phyloP scores from a whole-genome alignment of 2,329 filamentous ascomycete genomes.

The Fusarium armeniacum region DNA sequence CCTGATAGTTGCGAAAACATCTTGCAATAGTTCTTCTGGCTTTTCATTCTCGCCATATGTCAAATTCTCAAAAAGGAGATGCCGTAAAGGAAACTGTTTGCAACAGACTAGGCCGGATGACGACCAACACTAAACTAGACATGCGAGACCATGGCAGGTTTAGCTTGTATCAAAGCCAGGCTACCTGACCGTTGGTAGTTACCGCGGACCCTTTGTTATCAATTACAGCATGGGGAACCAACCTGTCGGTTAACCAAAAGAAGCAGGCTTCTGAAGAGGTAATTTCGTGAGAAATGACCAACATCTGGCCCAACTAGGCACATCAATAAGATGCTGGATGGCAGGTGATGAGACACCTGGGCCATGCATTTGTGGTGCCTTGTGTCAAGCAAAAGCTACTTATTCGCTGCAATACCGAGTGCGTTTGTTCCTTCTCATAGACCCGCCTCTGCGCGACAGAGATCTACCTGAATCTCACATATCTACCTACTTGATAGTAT shows the following conservation, averaged over 20 bases:
- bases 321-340: constrained; percentile 2
- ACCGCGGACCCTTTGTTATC: not conserved
- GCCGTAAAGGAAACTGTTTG: not conserved
- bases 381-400: constrained; percentile 15
- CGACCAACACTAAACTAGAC: constrained; percentile 41
- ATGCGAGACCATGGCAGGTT: constrained; percentile 36
- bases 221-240: not conserved
- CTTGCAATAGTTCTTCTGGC: not conserved
- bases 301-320: not conserved
- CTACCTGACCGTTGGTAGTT: constrained; percentile 19
- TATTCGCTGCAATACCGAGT: not conserved
- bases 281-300: constrained; percentile 9
- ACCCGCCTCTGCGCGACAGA: constrained; percentile 20
- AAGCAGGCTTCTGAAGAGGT: constrained; percentile 1
- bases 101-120: constrained; percentile 12
- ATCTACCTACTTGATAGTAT: not conserved
- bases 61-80: not conserved
- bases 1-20: not conserved
- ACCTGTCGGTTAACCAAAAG: not conserved
- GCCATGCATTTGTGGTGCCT: constrained; percentile 4
- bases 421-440: constrained; percentile 10
- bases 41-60: not conserved
- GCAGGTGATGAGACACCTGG: not conserved
- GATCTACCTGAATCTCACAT: constrained; percentile 23
- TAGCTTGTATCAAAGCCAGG: constrained; percentile 34